These are phyloP conservation scores for Kappamyces sp. DNA, from an alignment of 192 early-diverging fungal species.

Conservation along the genomic window DNA sequence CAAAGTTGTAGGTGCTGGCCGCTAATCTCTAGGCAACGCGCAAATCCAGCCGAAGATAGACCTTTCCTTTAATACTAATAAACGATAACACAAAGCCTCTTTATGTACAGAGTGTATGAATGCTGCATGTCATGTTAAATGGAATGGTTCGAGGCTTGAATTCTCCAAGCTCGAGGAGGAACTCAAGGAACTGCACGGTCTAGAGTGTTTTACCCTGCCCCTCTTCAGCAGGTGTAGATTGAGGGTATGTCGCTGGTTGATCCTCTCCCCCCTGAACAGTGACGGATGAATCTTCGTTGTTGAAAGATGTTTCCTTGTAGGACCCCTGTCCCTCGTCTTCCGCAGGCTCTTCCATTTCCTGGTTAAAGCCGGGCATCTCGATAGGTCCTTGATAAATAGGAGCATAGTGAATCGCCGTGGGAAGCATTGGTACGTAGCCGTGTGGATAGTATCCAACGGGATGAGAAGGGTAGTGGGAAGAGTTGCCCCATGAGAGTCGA, in stretches of 20 bases:
- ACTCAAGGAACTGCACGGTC: background rate
- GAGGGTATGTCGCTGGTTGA: too few relatives aligned
- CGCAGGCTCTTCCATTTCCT: background rate
- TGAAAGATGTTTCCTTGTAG: background rate
- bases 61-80: background rate
- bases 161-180: background rate
- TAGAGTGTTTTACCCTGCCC: too few relatives aligned
- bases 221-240: too few relatives aligned
- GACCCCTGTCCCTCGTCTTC: too few relatives aligned
- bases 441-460: background rate
- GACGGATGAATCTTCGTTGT: too few relatives aligned
- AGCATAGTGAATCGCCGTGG: background rate
- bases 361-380: background rate
- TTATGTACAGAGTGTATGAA: too few relatives aligned
- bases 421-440: background rate
- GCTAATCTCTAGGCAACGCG: background rate
- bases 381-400: background rate
- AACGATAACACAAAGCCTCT: background rate
- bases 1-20: background rate
- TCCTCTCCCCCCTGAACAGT: too few relatives aligned
- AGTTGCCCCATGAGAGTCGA: slow-evolving; percentile 68
- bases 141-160: background rate
- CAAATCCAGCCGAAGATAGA: background rate
- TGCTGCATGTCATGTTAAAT: background rate
- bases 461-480: slow-evolving; percentile 16